phyloP scores from a whole-genome alignment of 2,329 filamentous ascomycete genomes.

The Colletotrichum cordylinicola region DNA sequence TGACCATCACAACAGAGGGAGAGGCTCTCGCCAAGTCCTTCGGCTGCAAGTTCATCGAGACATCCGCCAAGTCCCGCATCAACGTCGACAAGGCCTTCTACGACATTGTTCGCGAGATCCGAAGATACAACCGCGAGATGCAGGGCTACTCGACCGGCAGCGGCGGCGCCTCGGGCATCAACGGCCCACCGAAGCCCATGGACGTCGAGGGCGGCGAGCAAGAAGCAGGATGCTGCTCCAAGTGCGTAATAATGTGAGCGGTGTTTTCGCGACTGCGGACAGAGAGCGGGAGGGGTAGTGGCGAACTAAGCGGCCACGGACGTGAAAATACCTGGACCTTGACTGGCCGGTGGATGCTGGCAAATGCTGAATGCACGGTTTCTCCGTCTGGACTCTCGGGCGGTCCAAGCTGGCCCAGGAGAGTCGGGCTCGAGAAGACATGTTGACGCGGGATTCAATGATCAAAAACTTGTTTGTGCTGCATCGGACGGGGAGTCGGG shows the following conservation, averaged over 20 bases:
- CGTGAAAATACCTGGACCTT: slow-evolving; percentile 12
- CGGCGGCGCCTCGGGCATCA: slow-evolving; percentile 65
- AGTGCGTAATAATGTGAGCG: slow-evolving; percentile 85
- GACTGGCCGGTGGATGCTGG: slow-evolving; percentile 11
- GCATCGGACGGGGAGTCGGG: slow-evolving; percentile 45
- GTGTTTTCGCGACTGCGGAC: background rate
- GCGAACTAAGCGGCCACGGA: slow-evolving; percentile 5
- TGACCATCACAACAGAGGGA: slow-evolving; percentile 70
- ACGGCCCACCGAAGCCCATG: slow-evolving; percentile 74
- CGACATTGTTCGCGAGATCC: slow-evolving; percentile 96
- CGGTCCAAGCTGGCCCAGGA: slow-evolving; percentile 14
- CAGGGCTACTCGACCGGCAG: slow-evolving; percentile 81
- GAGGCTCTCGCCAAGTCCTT: slow-evolving; percentile 85
- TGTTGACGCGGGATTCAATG: slow-evolving; percentile 17
- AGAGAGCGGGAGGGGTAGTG: background rate
- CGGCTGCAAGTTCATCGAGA: slow-evolving; percentile 98
- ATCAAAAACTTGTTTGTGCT: slow-evolving; percentile 32
- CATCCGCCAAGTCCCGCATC: slow-evolving; percentile 95
- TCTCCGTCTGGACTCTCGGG: slow-evolving; percentile 9
- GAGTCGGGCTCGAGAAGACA: slow-evolving; percentile 10
- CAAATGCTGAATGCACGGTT: slow-evolving; percentile 16
- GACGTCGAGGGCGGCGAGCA: slow-evolving; percentile 75
- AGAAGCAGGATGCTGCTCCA: slow-evolving; percentile 81
- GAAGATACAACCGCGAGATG: slow-evolving; percentile 98
- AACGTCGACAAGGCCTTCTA: slow-evolving; percentile 99